Base-by-base conservation (phyloP, 306 rosid genomes). In the Cucurbita pepo region DNA sequence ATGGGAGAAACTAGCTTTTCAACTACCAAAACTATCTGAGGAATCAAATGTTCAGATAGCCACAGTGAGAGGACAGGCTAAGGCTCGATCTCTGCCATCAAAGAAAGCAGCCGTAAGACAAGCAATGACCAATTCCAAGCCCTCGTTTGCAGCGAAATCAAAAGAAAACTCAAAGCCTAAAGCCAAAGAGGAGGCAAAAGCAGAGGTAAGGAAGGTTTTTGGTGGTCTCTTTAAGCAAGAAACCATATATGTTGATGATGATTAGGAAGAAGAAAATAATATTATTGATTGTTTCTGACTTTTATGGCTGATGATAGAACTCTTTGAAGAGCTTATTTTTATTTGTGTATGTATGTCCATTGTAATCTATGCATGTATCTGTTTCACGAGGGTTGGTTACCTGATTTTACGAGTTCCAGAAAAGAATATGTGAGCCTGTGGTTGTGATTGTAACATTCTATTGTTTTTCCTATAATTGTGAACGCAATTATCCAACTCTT, bases 151-250 rank as follows among this genome's bases (percentile, higher is more conserved):
- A 21, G 43, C 66, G 45, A 92, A 86, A 76, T 44, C 78, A 25
- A 85, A 86, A 82, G 85, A 59, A 69, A 79, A 75, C 56, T 73
- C 83, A 13, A 87, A 85, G 79, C 72, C 69, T 3, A 61, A 81
- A 37, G 75, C 25, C 63, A 83, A 83, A 72, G 70, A 80, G 7
- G 88, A 80, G 7, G 83, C 13, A 43, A 77, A 80, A 52, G 65
- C 21, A 19, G 89, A 85, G 74, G 94, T 91, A 54, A 89, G 95
- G 92, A 91, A 84, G 43, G 88, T 91, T 70, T 89, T 91, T 77
- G 99, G 99, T 36, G 99, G 99, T 47, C 75, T 95, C 76, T 95
- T 91, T 81, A 76, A 84, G 77, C 96, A 95, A 86, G 97, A 95
- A 86, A 95, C 99, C 61, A 78, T 95, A 73, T 95, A 91, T 61